phyloP scores from a whole-genome alignment of 768 basidiomycete species.

The Suillus hirtellus region DNA sequence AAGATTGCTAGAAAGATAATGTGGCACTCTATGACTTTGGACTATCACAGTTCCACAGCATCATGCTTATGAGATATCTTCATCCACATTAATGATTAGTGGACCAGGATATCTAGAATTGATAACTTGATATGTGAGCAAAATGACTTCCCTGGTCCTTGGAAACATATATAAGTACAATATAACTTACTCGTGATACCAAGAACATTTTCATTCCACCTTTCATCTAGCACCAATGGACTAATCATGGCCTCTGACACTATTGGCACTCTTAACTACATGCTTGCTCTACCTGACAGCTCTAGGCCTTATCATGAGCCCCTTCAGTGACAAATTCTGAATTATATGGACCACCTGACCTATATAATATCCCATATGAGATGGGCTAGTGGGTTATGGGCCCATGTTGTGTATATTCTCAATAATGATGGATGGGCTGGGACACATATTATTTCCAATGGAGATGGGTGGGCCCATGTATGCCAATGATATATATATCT shows the following conservation, averaged over 20 bases:
- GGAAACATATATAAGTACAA: neutral
- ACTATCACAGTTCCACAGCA: too few species aligned
- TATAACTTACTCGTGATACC: neutral
- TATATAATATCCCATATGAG: too few species aligned
- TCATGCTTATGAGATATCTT: neutral
- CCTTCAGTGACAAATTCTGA: too few species aligned
- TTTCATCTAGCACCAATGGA: neutral
- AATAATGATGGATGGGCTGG: too few species aligned
- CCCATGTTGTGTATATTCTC: too few species aligned
- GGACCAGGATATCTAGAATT: neutral
- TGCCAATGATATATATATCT: too few species aligned
- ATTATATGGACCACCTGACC: too few species aligned
- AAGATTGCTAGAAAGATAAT: too few species aligned
- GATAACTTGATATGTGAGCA: neutral
- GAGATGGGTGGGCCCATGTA: too few species aligned
- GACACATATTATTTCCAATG: too few species aligned
- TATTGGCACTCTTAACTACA: conserved; percentile 21
- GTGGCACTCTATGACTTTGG: too few species aligned
- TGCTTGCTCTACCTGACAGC: conserved; percentile 20
- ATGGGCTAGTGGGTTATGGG: too few species aligned
- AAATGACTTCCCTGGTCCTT: neutral
- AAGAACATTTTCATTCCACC: neutral
- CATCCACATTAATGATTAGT: neutral
- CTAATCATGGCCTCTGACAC: conserved; percentile 13
- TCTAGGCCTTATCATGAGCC: conserved; percentile 15